Evolutionary conservation across 2,329 filamentous ascomycete genomes (phyloP).

Genomic region (Xylaria polymorpha): DNA sequence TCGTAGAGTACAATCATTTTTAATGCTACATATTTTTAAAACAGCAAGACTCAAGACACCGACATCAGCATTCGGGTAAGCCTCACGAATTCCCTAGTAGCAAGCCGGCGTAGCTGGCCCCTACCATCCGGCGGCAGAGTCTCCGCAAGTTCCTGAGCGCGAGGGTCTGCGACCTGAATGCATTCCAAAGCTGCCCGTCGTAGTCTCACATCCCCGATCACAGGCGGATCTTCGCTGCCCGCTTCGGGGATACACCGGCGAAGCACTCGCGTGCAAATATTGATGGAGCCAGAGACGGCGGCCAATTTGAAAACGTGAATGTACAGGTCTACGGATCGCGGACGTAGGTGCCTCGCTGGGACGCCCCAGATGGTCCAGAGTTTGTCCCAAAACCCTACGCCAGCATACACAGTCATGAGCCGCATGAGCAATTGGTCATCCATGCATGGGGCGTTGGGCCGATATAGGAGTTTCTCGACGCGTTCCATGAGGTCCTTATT

Average conservation of each 20-base stretch:
- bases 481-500: slow-evolving; percentile 53
- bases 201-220: slow-evolving; percentile 59
- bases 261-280: slow-evolving; percentile 59
- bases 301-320: slow-evolving; percentile 62
- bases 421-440: slow-evolving; percentile 52
- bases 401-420: slow-evolving; percentile 61
- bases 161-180: slow-evolving; percentile 65
- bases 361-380: slow-evolving; percentile 72
- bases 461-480: slow-evolving; percentile 59
- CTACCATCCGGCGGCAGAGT: slow-evolving; percentile 39
- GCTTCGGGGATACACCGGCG: slow-evolving; percentile 70
- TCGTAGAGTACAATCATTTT: slow-evolving; percentile 8
- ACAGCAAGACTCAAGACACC: neutral
- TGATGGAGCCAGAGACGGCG: slow-evolving; percentile 57
- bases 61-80: slow-evolving; percentile 42
- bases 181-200: slow-evolving; percentile 64
- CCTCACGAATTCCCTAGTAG: slow-evolving; percentile 28
- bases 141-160: slow-evolving; percentile 53
- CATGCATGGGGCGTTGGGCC: slow-evolving; percentile 54
- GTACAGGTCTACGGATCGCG: slow-evolving; percentile 67
- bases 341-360: slow-evolving; percentile 60
- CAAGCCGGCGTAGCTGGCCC: slow-evolving; percentile 19
- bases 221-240: slow-evolving; percentile 62
- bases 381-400: slow-evolving; percentile 61
- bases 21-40: neutral